These are phyloP conservation scores for Blastobotrys americana DNA, from an alignment of 805 yeast genomes.

Conservation along the genomic window DNA sequence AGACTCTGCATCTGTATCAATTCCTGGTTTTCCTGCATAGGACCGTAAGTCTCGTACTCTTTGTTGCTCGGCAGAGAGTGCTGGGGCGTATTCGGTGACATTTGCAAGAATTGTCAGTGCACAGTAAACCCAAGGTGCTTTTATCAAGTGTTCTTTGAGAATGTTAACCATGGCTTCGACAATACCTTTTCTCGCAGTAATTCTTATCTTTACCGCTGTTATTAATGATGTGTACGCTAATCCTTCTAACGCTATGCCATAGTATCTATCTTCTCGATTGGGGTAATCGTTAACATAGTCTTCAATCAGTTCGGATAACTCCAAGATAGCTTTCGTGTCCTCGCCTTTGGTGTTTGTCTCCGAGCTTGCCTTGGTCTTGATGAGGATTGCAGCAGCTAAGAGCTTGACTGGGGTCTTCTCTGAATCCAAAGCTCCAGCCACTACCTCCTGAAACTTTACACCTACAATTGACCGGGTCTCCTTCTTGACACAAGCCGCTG, in stretches of 20 bases:
- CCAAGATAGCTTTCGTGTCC: slow-evolving; percentile 20
- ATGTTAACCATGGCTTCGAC: slow-evolving; percentile 18
- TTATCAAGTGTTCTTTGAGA: slow-evolving; percentile 11
- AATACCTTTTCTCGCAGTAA: slow-evolving; percentile 13
- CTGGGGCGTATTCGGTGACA: slow-evolving; percentile 29
- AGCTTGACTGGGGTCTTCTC: slow-evolving; percentile 19
- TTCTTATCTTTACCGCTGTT: slow-evolving; percentile 25
- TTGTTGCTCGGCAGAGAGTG: slow-evolving; percentile 26
- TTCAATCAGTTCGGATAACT: slow-evolving; percentile 27
- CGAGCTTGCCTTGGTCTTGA: slow-evolving; percentile 28
- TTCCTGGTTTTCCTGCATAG: slow-evolving; percentile 25
- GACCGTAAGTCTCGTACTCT: slow-evolving; percentile 22
- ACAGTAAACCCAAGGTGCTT: slow-evolving; percentile 29
- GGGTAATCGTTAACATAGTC: slow-evolving; percentile 9
- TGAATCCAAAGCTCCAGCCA: slow-evolving; percentile 21
- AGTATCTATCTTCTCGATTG: slow-evolving; percentile 4
- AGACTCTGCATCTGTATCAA: slow-evolving; percentile 16
- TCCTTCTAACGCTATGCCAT: slow-evolving; percentile 30
- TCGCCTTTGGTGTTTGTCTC: slow-evolving; percentile 14
- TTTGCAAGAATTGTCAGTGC: slow-evolving; percentile 27
- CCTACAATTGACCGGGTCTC: slow-evolving; percentile 26
- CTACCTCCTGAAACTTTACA: slow-evolving; percentile 18
- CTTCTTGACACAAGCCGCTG: slow-evolving; percentile 30
- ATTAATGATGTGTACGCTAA: slow-evolving; percentile 32
- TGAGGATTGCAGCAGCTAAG: slow-evolving; percentile 30